Conservation (phyloP, 1,284 basidiomycete genomes). For the Boletus semigastroideus region DNA sequence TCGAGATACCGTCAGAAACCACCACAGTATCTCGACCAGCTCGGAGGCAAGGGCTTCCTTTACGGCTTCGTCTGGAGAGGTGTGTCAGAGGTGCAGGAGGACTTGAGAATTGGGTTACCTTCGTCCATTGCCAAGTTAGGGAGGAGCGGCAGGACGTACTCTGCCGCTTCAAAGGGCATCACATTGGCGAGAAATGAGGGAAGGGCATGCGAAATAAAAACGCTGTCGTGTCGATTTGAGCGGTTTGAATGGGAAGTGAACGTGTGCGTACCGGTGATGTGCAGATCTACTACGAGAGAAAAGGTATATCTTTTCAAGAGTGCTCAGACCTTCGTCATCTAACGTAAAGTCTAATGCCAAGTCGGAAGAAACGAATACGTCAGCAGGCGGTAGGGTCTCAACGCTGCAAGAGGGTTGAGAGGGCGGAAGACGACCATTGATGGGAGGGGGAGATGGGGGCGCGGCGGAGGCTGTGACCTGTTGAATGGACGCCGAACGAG, state of each 20-base stretch:
- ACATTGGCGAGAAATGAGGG: conserved; percentile 75
- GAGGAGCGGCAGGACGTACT: conserved; percentile 91
- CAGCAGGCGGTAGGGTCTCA: conserved; percentile 32
- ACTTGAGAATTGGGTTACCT: conserved; percentile 43
- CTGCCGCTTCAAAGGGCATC: conserved; percentile 85
- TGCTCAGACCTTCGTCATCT: conserved; percentile 75
- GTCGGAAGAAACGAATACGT: conserved; percentile 35
- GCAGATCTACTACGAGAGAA: conserved; percentile 84
- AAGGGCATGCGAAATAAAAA: conserved; percentile 83
- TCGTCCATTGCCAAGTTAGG: conserved; percentile 87
- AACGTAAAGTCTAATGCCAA: conserved; percentile 51
- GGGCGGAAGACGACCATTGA: conserved; percentile 14
- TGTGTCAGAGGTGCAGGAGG: conserved; percentile 10
- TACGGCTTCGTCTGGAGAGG: conserved; percentile 77
- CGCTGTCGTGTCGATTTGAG: conserved; percentile 35
- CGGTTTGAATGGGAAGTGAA: conserved; percentile 5
- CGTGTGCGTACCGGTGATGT: conserved; percentile 58
- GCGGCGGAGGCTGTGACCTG: conserved; percentile 16
- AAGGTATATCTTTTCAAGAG: conserved; percentile 92
- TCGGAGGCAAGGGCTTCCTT: conserved; percentile 89
- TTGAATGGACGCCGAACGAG: conserved; percentile 18
- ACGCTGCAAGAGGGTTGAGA: conserved; percentile 22
- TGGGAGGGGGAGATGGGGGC: conserved; percentile 27
- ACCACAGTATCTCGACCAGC: conserved; percentile 87
- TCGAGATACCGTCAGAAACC: conserved; percentile 71